Conservation (phyloP, 371 early-diverging fungal genomes). For the Racocetra persica region DNA sequence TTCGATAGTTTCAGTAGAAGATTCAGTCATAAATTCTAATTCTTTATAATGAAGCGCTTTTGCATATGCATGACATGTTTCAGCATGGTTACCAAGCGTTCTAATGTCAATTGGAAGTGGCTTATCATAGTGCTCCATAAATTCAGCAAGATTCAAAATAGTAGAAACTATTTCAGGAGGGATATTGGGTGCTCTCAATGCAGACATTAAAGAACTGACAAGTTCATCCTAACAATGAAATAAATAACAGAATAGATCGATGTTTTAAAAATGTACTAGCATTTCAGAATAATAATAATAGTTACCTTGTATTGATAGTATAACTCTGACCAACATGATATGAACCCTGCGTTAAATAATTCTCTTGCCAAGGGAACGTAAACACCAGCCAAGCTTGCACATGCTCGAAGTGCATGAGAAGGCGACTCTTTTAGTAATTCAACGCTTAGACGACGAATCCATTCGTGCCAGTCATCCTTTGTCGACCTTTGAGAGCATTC, state of each 20-base stretch:
- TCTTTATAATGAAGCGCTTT: conserved; percentile 98
- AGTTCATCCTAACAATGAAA: conserved; percentile 72
- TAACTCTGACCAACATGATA: conserved; percentile 96
- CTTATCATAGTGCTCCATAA: conserved; percentile 98
- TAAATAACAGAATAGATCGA: not conserved
- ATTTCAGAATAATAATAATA: not conserved
- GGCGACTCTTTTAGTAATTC: conserved; percentile 97
- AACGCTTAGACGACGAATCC: conserved; percentile 91
- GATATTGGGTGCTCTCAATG: conserved; percentile 83
- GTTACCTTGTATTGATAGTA: conserved; percentile 83
- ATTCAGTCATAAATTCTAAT: conserved; percentile 89
- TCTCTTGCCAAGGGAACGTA: conserved; percentile 89
- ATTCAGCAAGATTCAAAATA: conserved; percentile 94
- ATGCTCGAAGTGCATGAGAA: conserved; percentile 93
- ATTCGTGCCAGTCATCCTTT: conserved; percentile 96
- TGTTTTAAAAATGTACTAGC: not conserved
- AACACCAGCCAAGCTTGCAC: conserved; percentile 80
- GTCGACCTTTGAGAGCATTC: conserved; percentile 90
- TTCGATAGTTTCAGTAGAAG: conserved; percentile 88
- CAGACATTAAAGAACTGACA: conserved; percentile 84
- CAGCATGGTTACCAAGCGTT: conserved; percentile 89
- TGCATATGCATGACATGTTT: conserved; percentile 94
- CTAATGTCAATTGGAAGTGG: conserved; percentile 93
- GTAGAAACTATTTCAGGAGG: conserved; percentile 94
- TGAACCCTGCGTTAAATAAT: conserved; percentile 97